Conservation (phyloP, 768 basidiomycete species). For the Psilocybe cubensis region DNA sequence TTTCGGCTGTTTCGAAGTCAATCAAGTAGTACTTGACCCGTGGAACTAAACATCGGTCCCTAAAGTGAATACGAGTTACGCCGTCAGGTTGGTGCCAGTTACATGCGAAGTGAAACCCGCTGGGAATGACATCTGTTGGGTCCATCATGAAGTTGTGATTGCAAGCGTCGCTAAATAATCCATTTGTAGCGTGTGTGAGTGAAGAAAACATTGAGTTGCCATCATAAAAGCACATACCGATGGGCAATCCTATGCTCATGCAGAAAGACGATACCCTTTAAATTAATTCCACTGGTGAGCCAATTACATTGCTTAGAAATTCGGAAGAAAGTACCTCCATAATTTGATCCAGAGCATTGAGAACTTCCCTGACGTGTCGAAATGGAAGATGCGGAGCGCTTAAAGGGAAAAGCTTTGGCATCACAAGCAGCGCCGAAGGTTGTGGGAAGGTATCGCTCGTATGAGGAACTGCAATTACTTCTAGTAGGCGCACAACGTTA, state of each 20-base stretch:
- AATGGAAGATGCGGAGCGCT: no score
- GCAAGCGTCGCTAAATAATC: slow-evolving; percentile 17
- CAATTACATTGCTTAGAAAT: no score
- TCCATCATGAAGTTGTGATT: slow-evolving; percentile 24
- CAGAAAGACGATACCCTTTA: slow-evolving; percentile 20
- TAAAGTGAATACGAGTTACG: not conserved
- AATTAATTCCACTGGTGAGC: no score
- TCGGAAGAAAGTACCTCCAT: no score
- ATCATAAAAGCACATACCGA: slow-evolving; percentile 10
- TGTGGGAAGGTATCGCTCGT: no score
- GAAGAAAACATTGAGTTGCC: no score
- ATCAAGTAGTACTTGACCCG: slow-evolving; percentile 31
- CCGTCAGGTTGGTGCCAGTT: not conserved
- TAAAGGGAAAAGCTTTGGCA: no score
- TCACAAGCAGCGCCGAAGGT: no score
- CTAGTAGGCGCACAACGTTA: slow-evolving; percentile 14
- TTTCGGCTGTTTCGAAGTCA: slow-evolving; percentile 27
- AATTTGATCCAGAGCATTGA: no score
- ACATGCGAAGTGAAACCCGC: slow-evolving; percentile 14
- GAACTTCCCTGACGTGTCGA: no score
- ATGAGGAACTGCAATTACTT: no score
- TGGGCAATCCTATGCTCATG: slow-evolving; percentile 23
- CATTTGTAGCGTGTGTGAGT: no score
- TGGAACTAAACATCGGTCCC: slow-evolving; percentile 20
- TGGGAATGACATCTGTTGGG: slow-evolving; percentile 14